Base-by-base conservation (phyloP, 148 eudicot genomes). In the Camellia granthamiana region DNA sequence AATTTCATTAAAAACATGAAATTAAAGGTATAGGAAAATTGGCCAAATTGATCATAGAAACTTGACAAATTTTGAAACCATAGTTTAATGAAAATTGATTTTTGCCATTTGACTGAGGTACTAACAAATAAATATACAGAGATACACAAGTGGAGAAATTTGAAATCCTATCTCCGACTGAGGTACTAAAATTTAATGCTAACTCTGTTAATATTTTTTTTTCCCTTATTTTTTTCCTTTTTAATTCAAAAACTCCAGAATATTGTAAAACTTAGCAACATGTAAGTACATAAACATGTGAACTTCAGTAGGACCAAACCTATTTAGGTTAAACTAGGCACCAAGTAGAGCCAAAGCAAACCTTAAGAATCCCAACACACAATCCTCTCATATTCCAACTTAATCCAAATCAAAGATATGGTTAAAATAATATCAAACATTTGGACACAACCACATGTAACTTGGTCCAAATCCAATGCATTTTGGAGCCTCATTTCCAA, bases 381-480 rank as follows among this genome's bases (percentile, higher is more conserved):
- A 21, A 64, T 10, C n/a, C 30, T 15, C 21, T 21, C 41, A 16
- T 3, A 4, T 16, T 61, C 23, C 5, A 72, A 23, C 58, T 51
- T 49, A 72, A 51, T 72, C 75, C 59, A 38, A 72, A 51, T 72
- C 43, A 21, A 52, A 51, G 41, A 51, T 23, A 51, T 21, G 42
- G 75, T 51, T 49, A 9, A 8, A 49, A 72, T 52, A 72, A 72
- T 72, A 11, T 51, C 59, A 72, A 72, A 72, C 75, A 72, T 72
- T n/a, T 23, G 75, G 75, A 51, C 75, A 49, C 30, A 52, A 44
- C 55, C 56, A 19, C 75, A 72, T 72, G 42, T 72, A 5, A 49
- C 75, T 51, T n/a, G 75, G 42, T 64, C 69, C 42, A 60, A 60
- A 15, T 60, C 41, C 69, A 21, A 21, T 64, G 11, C 23, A 30